Evolutionary conservation across 495 filamentous ascomycete genomes (phyloP), one percentile per base, ranked within the genome.

Genomic region (Penicillium bialowiezense): DNA sequence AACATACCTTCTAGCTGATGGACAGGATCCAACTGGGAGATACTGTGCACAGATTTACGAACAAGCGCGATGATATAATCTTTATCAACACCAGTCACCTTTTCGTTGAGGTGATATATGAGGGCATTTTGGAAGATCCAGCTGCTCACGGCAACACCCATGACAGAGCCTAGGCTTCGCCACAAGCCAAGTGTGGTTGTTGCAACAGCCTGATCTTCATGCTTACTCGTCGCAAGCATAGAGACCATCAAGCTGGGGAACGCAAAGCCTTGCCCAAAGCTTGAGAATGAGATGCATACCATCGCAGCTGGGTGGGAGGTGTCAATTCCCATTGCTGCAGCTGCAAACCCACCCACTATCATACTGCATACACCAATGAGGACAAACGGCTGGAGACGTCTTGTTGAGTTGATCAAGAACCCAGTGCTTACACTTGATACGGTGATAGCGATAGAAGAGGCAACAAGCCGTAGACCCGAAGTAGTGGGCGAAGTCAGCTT

Each of bases 51-150:
- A 3, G 79, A 81, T 51, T 76, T 79, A 26, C 81, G 71, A 10
- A 81, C 78, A 21, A 71, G 65, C 6, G 68, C 51, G 44, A 82
- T 79, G 38, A 81, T 71, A 26, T 71, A 41, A 7, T 75, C 65
- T 48, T 78, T 83, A 10, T 79, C 67, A 0, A 71, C 66, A 1
- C 79, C 82, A 0, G 69, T 75, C 1, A 91, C 81, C 33, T 76
- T 71, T 35, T 64, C 50, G 0, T 81, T 65, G 1, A 92, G 70
- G 42, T 82, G 81, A 9, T 71, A 76, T 18, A 77, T 54, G 24
- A 92, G 72, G 3, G 76, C 72, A 60, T 91, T 91, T 65, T 92
- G 88, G 50, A 92, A 73, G 19, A 91, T 80, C 55, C 89, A 76
- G 59, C 85, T 89, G 47, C 82, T 86, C 23, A 74, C 70, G 3